Base-by-base conservation (phyloP, 305 asterid species). In the Fraxinus ornus region DNA sequence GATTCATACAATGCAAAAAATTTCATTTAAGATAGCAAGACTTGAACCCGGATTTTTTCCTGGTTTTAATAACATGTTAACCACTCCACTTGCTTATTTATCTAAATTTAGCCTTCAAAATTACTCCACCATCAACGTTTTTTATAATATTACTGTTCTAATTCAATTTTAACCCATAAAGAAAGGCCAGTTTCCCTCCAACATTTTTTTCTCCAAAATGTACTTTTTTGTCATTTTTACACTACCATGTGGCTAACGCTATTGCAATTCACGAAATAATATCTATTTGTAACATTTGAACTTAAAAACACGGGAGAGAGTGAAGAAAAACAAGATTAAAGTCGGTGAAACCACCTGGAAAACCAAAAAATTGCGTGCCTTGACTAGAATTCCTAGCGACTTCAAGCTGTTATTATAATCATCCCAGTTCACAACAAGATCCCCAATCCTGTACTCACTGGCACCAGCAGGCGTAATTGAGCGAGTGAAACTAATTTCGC, bases 291-390 rank as follows among this genome's bases (percentile, higher is more conserved):
- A 72, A n/a, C 13, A 72, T 33, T 72, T 70, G 41, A 70, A 68
- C 37, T 9, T 28, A 68, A 68, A 26, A 68, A 24, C 75, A 68
- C 21, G 19, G 75, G 39, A 28, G 21, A 68, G 37, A 30, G 37
- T 10, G 9, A 68, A 68, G 5, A 57, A 3, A 66, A 44, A 30
- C 8, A 17, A 39, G 12, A 80, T 10, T 52, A 30, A 13, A 71
- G 32, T 47, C 44, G 52, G n/a, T 73, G 37, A 44, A 79, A 81
- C 60, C 33, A 93, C 98, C 99, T 96, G 99, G 89, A 96, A 96
- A 82, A 93, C 99, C 36, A 96, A 94, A 90, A 96, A 96, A 92
- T 96, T 96, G 62, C 99, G 92, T 28, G 98, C 98, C 86, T 96
- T 96, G 60, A 96, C 97, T 4, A 96, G 97, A 79, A 96, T 96